A percentile compares a stretch with the other conserved stretches of the same genome.
These are phyloP conservation scores for Coniferiporia weirii DNA, from an alignment of 1,284 basidiomycete genomes.

Conservation along the genomic window DNA sequence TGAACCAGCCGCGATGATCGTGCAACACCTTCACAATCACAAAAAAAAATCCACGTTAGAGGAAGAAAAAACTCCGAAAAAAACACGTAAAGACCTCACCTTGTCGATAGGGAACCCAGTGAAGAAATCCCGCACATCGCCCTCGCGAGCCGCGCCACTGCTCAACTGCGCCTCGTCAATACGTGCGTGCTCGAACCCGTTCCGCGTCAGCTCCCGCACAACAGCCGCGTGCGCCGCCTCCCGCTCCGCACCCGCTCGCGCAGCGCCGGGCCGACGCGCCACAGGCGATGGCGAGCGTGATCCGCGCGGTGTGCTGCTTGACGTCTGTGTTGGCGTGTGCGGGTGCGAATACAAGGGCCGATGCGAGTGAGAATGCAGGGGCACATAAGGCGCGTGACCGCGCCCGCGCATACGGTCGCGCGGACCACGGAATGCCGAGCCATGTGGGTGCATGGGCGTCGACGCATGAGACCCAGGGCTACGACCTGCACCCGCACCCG, in stretches of 20 bases:
- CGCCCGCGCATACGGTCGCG: not conserved
- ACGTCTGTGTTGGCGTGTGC: conserved; percentile 15
- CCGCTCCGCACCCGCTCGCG: conserved; percentile 27
- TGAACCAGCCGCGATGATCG: conserved; percentile 63
- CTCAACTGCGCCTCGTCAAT: conserved; percentile 47
- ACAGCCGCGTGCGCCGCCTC: conserved; percentile 41
- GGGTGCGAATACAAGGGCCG: not conserved
- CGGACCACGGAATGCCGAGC: not conserved
- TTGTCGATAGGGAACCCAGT: conserved; percentile 59
- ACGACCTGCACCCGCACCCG: too few species aligned
- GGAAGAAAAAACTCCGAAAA: not conserved
- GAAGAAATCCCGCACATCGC: conserved; percentile 57
- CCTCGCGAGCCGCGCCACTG: conserved; percentile 48
- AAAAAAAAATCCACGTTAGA: not conserved
- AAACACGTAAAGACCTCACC: conserved; percentile 36
- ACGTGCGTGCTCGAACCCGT: conserved; percentile 59
- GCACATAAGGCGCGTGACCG: not conserved
- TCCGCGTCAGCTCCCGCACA: conserved; percentile 51
- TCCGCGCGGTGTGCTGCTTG: conserved; percentile 18
- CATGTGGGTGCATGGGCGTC: not conserved
- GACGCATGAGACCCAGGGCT: not conserved
- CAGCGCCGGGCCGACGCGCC: conserved; percentile 29
- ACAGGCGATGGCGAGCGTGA: conserved; percentile 47
- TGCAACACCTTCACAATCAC: conserved; percentile 47
- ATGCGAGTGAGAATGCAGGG: not conserved